Evolutionary conservation across 116 monocot genomes (phyloP).

Genomic region (Zostera marina): DNA sequence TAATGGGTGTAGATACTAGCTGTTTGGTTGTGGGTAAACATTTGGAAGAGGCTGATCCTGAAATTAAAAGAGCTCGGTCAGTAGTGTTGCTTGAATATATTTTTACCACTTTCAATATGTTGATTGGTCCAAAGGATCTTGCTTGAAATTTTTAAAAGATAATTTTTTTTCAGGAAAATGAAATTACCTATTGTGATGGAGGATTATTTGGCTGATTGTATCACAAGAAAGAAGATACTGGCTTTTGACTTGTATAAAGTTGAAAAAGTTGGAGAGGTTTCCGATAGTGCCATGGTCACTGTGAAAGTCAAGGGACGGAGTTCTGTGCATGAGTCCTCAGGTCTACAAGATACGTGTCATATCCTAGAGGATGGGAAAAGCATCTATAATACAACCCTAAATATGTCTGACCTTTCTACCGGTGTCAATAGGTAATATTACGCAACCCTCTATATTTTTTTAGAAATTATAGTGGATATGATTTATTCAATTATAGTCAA

Average conservation of each 20-base stretch:
- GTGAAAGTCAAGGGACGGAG: conserved; percentile 94
- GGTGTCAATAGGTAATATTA: conserved; percentile 70
- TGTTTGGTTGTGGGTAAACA: conserved; percentile 59
- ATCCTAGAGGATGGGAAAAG: conserved; percentile 87
- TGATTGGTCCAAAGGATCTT: neutral
- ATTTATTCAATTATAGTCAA: no score
- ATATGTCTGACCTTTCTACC: conserved; percentile 88
- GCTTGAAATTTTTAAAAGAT: neutral
- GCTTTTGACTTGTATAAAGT: conserved; percentile 66
- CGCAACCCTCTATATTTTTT: no score
- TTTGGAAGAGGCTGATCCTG: conserved; percentile 25
- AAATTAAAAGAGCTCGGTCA: conserved; percentile 75
- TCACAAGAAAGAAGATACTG: conserved; percentile 42
- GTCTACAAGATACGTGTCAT: conserved; percentile 74
- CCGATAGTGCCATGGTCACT: conserved; percentile 38
- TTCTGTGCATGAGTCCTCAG: conserved; percentile 91
- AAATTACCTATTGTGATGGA: conserved; percentile 72
- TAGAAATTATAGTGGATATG: no score
- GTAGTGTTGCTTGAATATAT: conserved; percentile 5
- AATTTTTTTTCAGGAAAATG: conserved; percentile 59
- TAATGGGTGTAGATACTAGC: conserved; percentile 37
- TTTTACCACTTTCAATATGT: neutral
- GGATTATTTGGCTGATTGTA: conserved; percentile 54
- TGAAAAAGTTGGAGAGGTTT: conserved; percentile 27
- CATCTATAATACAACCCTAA: conserved; percentile 91